Percentiles rank a stretch among this genome's conserved stretches.
Conservation (phyloP, 176 grass and related monocot species). For the Carex scoparia region DNA sequence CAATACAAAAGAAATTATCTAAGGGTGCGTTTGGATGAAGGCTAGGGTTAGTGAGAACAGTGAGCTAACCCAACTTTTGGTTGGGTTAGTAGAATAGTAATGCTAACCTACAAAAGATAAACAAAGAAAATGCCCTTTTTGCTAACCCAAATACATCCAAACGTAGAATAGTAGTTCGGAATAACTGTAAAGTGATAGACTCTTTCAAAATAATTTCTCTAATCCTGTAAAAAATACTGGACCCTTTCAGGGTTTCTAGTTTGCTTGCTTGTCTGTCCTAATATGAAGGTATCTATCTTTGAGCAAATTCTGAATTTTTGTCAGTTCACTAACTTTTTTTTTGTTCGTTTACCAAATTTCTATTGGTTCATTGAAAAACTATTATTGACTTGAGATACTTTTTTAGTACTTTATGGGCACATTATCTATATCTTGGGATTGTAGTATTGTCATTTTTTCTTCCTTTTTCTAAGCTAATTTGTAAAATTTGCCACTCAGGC, state of each 20-base stretch:
- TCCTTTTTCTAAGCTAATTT: constrained; percentile 8
- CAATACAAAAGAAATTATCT: background rate
- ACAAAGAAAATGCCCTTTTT: too few relatives aligned
- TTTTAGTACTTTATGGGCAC: background rate
- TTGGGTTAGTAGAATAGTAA: too few relatives aligned
- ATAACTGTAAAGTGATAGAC: background rate
- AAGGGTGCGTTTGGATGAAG: too few relatives aligned
- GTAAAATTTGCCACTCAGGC: constrained; percentile 43
- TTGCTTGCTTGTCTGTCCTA: background rate
- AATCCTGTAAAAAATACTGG: background rate
- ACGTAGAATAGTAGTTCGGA: too few relatives aligned
- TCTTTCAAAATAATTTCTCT: background rate
- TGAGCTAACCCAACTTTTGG: too few relatives aligned
- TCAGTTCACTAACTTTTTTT: background rate
- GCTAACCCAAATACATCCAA: too few relatives aligned
- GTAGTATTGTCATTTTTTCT: background rate
- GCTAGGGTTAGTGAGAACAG: too few relatives aligned
- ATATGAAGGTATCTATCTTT: background rate
- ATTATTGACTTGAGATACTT: background rate
- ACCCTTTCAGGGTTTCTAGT: background rate
- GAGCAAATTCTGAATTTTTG: background rate
- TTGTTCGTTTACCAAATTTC: background rate
- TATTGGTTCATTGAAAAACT: background rate
- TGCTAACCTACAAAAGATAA: too few relatives aligned
- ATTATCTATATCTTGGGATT: background rate